Evolutionary conservation across 148 eudicot species (phyloP), one percentile per base, ranked within the genome.

Genomic region (Pouteria glomerata): DNA sequence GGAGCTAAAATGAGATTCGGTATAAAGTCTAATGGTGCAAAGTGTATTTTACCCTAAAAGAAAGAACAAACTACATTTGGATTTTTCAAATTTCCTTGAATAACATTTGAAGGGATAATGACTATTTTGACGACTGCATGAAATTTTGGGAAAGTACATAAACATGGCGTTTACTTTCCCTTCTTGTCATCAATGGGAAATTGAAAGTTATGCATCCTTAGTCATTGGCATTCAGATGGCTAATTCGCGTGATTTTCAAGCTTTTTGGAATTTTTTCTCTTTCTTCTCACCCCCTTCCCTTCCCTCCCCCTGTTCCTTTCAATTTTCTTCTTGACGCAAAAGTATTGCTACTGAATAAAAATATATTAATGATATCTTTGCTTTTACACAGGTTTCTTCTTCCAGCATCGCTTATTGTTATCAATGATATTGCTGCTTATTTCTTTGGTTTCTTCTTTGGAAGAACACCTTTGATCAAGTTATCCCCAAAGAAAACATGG

Each of bases 401-500:
- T 71, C 98, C 98, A 45, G 98, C 98, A 76, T 91, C 97, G 72
- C 91, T 95, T 73, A 91, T 95, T 57, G 93, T 91, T 77, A 88
- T 95, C 71, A 95, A 95, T 75, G 98, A 95, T 72, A 86, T 92
- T 70, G 98, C 96, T 63, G 98, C 98, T 68, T 95, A 95, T 78
- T 72, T 95, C 79, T 89, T 86, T 68, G 98, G 98, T 6, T 95
- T 95, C 57, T 95, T 91, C 90, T 89, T 95, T 76, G 98, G 98
- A 66, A 91, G 71, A 87, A 95, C 98, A 47, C 98, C 98, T 67
- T 79, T 95, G 74, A 95, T 95, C 75, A 91, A 95, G 88, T 74
- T 95, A 72, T 95, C 98, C 21, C 98, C 98, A 1, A 95, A 91
- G 78, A 94, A 95, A 79, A 95, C 98, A 12, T 89, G 97, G 97